Base-by-base conservation (phyloP, 371 early-diverging fungal species). In the Apophysomyces elegans region DNA sequence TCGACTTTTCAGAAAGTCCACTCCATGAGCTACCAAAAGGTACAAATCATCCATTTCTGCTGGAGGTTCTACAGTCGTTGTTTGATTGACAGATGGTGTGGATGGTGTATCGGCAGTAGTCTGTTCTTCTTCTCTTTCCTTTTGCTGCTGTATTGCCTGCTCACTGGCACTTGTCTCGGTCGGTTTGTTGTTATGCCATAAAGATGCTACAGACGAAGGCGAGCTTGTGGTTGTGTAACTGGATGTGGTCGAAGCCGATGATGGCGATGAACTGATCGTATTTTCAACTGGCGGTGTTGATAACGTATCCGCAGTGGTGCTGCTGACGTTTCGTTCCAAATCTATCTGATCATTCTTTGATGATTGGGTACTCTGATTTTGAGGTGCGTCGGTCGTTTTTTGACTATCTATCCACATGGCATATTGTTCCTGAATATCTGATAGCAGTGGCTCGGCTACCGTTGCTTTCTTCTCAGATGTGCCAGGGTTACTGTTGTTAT, bases 391-490 rank as follows among this genome's bases (percentile, higher is more conserved):
- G 44, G 39, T 56, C 1, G 35, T 44, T 60, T 64, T 62, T n/a
- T 79, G 79, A 36, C 72, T 79, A 62, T 72, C 76, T 66, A 74
- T 72, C 79, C 79, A 79, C 72, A 75, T 69, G 56, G 79, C 69
- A 66, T 79, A 79, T 36, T 79, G 76, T 37, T 72, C 61, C 47
- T 78, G 76, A 39, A 78, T 75, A 62, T 78, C 76, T 1, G 43
- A 63, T 13, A 58, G 18, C 35, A 58, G 37, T 36, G 58, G 58
- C 21, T 50, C 54, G n/a, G 54, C 18, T 21, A 26, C 54, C 8
- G 45, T 58, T 45, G 57, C n/a, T 13, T 46, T 8, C 37, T 50
- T 47, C 36, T 61, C 5, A 50, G 46, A 6, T 32, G 61, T 26
- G 61, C 14, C 45, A 35, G 14, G 44, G 46, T 18, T 26, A 26